A percentile compares a stretch with the other conserved stretches of the same genome.
Evolutionary conservation across 768 basidiomycete genomes (phyloP).

Genomic region (Hortiboletus flavorubellus): DNA sequence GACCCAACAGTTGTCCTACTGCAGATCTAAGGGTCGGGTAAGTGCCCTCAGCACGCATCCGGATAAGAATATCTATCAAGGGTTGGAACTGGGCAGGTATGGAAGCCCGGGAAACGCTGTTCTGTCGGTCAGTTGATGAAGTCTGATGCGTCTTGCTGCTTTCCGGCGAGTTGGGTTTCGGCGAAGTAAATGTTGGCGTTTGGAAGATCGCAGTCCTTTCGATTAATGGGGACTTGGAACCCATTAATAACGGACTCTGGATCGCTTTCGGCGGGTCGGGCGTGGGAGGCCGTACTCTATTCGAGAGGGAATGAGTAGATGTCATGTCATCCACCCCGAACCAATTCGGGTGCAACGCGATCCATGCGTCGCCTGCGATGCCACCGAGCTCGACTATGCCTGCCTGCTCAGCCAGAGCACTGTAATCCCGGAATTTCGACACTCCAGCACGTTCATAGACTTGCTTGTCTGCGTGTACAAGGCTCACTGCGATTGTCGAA

Average conservation of each 20-base stretch:
- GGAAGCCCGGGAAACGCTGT: not conserved
- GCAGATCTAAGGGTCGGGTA: slow-evolving; percentile 36
- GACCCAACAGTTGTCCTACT: slow-evolving; percentile 34
- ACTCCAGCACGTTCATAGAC: slow-evolving; percentile 28
- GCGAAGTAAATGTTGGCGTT: not conserved
- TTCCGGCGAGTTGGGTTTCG: not conserved
- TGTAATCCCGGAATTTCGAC: slow-evolving; percentile 26
- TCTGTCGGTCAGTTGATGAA: not conserved
- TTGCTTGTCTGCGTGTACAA: slow-evolving; percentile 28
- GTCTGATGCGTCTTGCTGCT: not conserved
- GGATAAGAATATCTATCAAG: slow-evolving; percentile 34
- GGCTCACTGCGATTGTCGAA: slow-evolving; percentile 35
- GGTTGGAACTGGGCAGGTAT: slow-evolving; percentile 22
- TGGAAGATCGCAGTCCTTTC: not conserved
- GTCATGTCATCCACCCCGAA: slow-evolving; percentile 1
- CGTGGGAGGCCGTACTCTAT: slow-evolving; percentile 12
- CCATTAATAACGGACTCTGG: slow-evolving; percentile 7
- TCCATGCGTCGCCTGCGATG: slow-evolving; percentile 19
- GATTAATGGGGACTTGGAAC: slow-evolving; percentile 5
- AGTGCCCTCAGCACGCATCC: slow-evolving; percentile 31
- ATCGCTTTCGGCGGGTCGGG: slow-evolving; percentile 6
- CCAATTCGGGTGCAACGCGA: slow-evolving; percentile 28
- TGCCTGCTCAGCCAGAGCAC: slow-evolving; percentile 23
- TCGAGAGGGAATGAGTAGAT: not conserved
- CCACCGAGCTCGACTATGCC: slow-evolving; percentile 28